Base-by-base conservation (phyloP, 2,329 filamentous ascomycete genomes). In the Simplicillium sp. region DNA sequence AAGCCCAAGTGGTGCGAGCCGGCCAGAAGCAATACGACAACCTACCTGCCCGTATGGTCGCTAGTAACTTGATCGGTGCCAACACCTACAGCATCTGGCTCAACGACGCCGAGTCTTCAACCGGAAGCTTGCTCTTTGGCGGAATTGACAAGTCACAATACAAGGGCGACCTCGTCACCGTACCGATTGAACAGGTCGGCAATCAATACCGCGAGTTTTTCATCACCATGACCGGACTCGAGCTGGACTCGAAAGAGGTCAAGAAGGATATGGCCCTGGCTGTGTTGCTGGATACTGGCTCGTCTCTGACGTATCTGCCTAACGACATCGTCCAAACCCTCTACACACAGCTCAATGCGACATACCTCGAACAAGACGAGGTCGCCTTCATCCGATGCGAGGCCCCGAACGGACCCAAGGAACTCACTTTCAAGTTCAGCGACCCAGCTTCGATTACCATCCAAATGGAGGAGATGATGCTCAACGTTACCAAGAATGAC, bases 51-150 rank as follows among this genome's bases (percentile, higher is more conserved):
- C 75, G 75, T 44, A 66, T 89, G 65, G 75, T 75, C 2, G 59
- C 74, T 25, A 66, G 73, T 4, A 78, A 77, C 7, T 41, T 71
- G 38, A 86, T 86, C 48, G 60, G 71, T 14, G 78, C 80, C 14
- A 81, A 74, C 41, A 80, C 82, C 2, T 89, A 82, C 62, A 86
- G 81, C 53, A 61, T 90, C 34, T 88, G 81, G 78, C 66, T 88
- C 14, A 83, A 88, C 60, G 82, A 87, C 53, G 63, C 87, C 7
- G 71, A 80, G 46, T 66, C 82, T 17, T 75, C 61, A 50, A 76
- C 68, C 0, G 84, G 84, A 40, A 80, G 66, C 44, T 79, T 89
- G 40, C 64, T 89, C 2, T 89, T 89, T 50, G 84, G 84, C 25
- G 84, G 85, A 25, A 73, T 89, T 43, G 82, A 89, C 58, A 75